Evolutionary conservation across 2,329 filamentous ascomycete species (phyloP).

Genomic region (Moelleriella libera): DNA sequence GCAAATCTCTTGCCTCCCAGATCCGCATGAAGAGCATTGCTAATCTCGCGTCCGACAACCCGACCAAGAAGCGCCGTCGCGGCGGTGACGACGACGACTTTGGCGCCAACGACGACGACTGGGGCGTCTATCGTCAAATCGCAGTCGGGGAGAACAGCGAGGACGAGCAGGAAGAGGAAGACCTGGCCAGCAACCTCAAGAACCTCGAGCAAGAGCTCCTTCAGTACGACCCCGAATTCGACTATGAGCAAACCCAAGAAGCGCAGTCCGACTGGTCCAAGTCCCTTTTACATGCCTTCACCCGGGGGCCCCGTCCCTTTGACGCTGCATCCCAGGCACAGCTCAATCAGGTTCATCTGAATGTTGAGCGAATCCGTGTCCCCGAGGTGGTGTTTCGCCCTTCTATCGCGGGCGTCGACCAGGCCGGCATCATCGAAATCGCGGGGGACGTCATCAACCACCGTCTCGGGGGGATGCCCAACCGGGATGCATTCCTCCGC

Average conservation of each 20-base stretch:
- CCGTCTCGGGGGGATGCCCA: constrained; percentile 45
- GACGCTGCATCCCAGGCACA: constrained; percentile 67
- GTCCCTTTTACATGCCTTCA: constrained; percentile 76
- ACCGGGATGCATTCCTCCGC: constrained; percentile 56
- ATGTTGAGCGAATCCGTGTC: constrained; percentile 89
- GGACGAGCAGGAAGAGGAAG: constrained; percentile 86
- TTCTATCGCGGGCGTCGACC: constrained; percentile 80
- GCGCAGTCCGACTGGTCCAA: constrained; percentile 94
- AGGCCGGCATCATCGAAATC: constrained; percentile 87
- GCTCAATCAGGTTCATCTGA: constrained; percentile 81
- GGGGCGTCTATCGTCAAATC: constrained; percentile 91
- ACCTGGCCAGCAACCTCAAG: constrained; percentile 60
- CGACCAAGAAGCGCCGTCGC: constrained; percentile 68
- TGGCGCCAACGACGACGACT: constrained; percentile 93
- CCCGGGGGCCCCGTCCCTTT: constrained; percentile 76
- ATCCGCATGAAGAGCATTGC: constrained; percentile 98
- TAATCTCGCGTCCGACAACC: constrained; percentile 82
- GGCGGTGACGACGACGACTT: constrained; percentile 93
- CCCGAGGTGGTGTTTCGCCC: constrained; percentile 91
- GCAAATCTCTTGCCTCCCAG: constrained; percentile 89
- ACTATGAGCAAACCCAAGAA: constrained; percentile 81
- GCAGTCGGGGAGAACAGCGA: constrained; percentile 70
- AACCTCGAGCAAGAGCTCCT: constrained; percentile 73
- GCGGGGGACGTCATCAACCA: constrained; percentile 79
- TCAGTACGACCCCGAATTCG: constrained; percentile 75